These are phyloP conservation scores for Serendipita indica DNA, from an alignment of 768 basidiomycete species.

Conservation along the genomic window DNA sequence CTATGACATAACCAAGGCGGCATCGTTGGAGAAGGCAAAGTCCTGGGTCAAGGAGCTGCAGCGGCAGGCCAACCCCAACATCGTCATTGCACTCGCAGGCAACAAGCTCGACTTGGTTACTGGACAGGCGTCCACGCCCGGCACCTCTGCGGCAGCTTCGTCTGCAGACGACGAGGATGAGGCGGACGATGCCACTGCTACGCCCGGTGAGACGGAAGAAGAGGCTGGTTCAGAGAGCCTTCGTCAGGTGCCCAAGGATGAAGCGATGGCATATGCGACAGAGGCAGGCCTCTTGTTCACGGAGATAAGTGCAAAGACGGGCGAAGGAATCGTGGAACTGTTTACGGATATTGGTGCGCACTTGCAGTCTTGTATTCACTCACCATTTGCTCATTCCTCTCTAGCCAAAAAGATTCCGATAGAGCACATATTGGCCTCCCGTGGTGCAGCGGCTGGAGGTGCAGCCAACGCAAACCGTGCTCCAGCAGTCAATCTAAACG, in stretches of 20 bases:
- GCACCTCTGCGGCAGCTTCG: constrained; percentile 32
- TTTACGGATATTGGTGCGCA: constrained; percentile 89
- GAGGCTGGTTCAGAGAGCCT: constrained; percentile 47
- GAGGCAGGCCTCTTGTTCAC: constrained; percentile 93
- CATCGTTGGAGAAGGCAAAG: constrained; percentile 95
- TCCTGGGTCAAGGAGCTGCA: constrained; percentile 99
- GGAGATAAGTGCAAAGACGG: constrained; percentile 95
- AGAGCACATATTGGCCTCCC: constrained; percentile 80
- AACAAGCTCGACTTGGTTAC: constrained; percentile 87
- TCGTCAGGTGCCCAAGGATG: constrained; percentile 84
- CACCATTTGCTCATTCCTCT: neutral
- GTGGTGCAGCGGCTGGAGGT: constrained; percentile 44
- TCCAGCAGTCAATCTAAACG: constrained; percentile 22
- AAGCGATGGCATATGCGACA: constrained; percentile 90
- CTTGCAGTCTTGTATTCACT: neutral
- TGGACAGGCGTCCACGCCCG: constrained; percentile 39
- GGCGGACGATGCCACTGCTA: constrained; percentile 82
- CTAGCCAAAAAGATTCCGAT: constrained; percentile 77
- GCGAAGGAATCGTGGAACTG: constrained; percentile 86
- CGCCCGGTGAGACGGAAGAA: constrained; percentile 49
- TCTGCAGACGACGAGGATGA: constrained; percentile 71
- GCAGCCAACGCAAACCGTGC: constrained; percentile 23
- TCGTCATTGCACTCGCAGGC: constrained; percentile 94
- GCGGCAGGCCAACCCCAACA: constrained; percentile 96
- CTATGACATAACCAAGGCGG: constrained; percentile 92